Conservation (phyloP, 2,329 filamentous ascomycete genomes). For the Colletotrichum sansevieriae region DNA sequence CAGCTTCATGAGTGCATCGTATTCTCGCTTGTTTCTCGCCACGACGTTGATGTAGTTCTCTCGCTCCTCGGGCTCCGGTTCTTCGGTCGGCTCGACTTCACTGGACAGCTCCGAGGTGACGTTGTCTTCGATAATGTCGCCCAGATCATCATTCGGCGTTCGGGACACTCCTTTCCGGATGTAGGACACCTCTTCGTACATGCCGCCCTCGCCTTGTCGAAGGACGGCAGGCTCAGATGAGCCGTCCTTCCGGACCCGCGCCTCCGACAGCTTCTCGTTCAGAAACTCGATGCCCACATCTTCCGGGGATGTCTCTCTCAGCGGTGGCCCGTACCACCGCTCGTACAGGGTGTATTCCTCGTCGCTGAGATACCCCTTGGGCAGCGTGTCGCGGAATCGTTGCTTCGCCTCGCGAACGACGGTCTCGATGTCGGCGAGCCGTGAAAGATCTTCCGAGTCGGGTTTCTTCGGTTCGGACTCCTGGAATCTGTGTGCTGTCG, state of each 20-base stretch:
- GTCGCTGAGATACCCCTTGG: conserved; percentile 75
- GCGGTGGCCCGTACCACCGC: conserved; percentile 82
- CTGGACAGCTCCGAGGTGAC: conserved; percentile 31
- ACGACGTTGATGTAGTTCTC: conserved; percentile 60
- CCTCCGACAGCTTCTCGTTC: conserved; percentile 16
- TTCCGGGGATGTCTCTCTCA: conserved; percentile 71
- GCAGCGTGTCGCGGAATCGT: conserved; percentile 81
- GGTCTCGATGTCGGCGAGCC: conserved; percentile 65
- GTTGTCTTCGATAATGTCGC: neutral
- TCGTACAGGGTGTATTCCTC: conserved; percentile 83
- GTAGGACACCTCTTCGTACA: conserved; percentile 73
- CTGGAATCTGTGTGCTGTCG: neutral
- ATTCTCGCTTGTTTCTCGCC: conserved; percentile 68
- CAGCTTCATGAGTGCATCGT: conserved; percentile 65
- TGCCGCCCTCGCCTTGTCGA: conserved; percentile 67
- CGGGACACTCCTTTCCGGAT: conserved; percentile 4
- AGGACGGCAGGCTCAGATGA: conserved; percentile 57
- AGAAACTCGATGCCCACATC: conserved; percentile 65
- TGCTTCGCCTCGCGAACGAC: conserved; percentile 79
- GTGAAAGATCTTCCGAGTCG: conserved; percentile 42
- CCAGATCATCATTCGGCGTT: neutral
- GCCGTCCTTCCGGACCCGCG: neutral
- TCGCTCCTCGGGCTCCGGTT: conserved; percentile 56
- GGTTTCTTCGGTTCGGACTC: conserved; percentile 5
- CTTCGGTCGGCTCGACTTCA: conserved; percentile 52